Percentiles rank a stretch among this genome's conserved stretches.
Evolutionary conservation across 1,284 basidiomycete genomes (phyloP).

Genomic region (Puccinia hordei): DNA sequence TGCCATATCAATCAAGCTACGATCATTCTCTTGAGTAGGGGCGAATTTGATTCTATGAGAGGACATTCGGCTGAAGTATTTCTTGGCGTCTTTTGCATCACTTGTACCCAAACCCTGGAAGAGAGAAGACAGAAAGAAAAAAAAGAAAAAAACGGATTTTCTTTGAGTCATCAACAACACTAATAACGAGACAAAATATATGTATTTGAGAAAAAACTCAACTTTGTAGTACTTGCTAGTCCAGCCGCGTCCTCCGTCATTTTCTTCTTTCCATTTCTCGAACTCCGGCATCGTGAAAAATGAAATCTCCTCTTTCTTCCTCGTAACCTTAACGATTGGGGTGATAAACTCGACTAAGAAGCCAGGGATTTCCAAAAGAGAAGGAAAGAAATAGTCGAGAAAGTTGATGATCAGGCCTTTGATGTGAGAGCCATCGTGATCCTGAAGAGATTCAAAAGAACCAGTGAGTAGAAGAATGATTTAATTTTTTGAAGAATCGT

Average conservation of each 20-base stretch:
- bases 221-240: conserved; percentile 95
- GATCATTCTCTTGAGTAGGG: conserved; percentile 77
- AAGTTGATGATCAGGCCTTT: conserved; percentile 99
- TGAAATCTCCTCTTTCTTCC: conserved; percentile 76
- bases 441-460: conserved; percentile 63
- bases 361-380: conserved; percentile 82
- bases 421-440: conserved; percentile 99
- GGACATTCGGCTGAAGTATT: conserved; percentile 88
- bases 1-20: conserved; percentile 89
- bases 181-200: background rate
- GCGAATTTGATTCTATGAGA: conserved; percentile 94
- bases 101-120: conserved; percentile 91
- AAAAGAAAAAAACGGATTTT: too few species aligned
- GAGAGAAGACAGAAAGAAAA: background rate
- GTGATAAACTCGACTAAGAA: conserved; percentile 99
- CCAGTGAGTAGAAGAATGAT: conserved; percentile 2
- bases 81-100: conserved; percentile 80
- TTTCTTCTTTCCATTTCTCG: conserved; percentile 83
- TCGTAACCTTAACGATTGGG: conserved; percentile 89
- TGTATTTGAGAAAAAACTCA: conserved; percentile 19
- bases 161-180: background rate
- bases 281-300: conserved; percentile 99
- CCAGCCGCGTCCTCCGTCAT: conserved; percentile 82
- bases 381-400: conserved; percentile 95
- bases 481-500: background rate